Evolutionary conservation across 352 stramenopile genomes (phyloP).

Genomic region (Plasmopara muralis): DNA sequence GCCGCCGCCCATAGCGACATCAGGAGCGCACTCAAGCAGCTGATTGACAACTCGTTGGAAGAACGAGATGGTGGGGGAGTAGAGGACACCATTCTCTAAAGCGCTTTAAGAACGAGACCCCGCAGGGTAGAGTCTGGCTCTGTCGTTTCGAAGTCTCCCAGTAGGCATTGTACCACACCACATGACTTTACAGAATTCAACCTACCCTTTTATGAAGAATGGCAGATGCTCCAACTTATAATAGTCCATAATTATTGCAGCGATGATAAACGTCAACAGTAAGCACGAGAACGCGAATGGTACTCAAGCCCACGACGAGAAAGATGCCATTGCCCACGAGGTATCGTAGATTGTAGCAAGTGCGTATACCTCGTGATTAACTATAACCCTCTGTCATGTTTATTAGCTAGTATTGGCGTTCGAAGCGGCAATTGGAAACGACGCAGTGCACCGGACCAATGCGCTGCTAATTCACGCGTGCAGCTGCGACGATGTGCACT

Average conservation of each 20-base stretch:
- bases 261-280: slow-evolving; percentile 14
- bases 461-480: slow-evolving; percentile 50
- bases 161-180: no score
- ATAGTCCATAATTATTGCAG: no score
- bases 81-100: slow-evolving; percentile 13
- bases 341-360: not conserved
- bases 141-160: slow-evolving; percentile 6
- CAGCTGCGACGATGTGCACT: slow-evolving; percentile 38
- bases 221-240: no score
- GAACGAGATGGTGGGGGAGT: slow-evolving; percentile 14
- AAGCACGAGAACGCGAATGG: not conserved
- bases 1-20: slow-evolving; percentile 14
- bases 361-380: no score
- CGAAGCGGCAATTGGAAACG: slow-evolving; percentile 4
- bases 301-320: not conserved
- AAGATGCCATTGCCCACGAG: slow-evolving; percentile 3
- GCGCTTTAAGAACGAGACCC: not conserved
- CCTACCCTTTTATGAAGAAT: not conserved
- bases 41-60: slow-evolving; percentile 11
- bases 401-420: slow-evolving; percentile 1
- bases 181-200: not conserved
- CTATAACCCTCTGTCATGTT: no score
- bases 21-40: slow-evolving; percentile 6
- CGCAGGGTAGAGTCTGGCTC: not conserved
- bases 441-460: slow-evolving; percentile 27